phyloP scores from a whole-genome alignment of 1,284 basidiomycete genomes.

The Thelephora terrestris region DNA sequence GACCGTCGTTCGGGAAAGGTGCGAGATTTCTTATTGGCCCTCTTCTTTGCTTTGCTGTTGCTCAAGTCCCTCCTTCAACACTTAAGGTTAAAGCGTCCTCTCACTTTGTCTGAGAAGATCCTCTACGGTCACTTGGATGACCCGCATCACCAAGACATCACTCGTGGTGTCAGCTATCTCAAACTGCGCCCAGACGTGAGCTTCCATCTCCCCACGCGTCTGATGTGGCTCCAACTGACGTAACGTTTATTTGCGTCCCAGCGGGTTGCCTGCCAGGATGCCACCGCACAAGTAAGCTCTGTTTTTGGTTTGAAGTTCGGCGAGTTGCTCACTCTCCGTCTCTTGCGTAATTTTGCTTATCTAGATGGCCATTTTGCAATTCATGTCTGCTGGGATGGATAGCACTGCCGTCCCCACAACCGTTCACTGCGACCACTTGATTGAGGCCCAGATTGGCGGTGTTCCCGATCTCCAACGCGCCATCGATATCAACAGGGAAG shows the following conservation, averaged over 20 bases:
- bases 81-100: constrained; percentile 76
- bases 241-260: constrained; percentile 23
- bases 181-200: constrained; percentile 92
- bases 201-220: constrained; percentile 11
- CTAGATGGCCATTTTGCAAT: constrained; percentile 98
- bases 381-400: constrained; percentile 99
- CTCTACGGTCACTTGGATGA: constrained; percentile 98
- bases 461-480: constrained; percentile 90
- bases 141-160: constrained; percentile 83
- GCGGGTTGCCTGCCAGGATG: constrained; percentile 99
- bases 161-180: constrained; percentile 84
- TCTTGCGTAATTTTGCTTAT: constrained; percentile 25
- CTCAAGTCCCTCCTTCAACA: constrained; percentile 1
- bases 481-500: constrained; percentile 94
- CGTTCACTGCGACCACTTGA: constrained; percentile 98
- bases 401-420: constrained; percentile 96
- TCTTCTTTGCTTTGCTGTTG: background rate
- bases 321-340: background rate
- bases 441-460: constrained; percentile 94
- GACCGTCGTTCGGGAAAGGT: constrained; percentile 73
- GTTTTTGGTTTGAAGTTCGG: background rate
- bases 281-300: constrained; percentile 71
- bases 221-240: background rate
- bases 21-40: constrained; percentile 21
- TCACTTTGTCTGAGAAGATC: constrained; percentile 98